A percentile compares a stretch with the other conserved stretches of the same genome.
Evolutionary conservation across 805 yeast species (phyloP).

Genomic region (Candida sanyiensis): DNA sequence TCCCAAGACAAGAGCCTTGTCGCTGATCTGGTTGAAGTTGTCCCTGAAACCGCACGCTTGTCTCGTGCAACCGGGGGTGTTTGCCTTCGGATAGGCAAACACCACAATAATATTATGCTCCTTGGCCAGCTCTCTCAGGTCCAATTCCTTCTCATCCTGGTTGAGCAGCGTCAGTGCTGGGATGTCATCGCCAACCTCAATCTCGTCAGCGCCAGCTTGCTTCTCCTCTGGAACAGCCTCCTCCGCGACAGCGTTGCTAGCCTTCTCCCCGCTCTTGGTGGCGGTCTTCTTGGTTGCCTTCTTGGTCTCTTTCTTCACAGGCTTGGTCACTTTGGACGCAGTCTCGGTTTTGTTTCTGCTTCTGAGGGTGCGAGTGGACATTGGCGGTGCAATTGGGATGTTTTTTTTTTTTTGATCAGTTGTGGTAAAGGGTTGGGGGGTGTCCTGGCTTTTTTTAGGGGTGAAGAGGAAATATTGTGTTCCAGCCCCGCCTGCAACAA

Average conservation of each 20-base stretch:
- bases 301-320: constrained; percentile 9
- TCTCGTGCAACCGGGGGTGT: constrained; percentile 94
- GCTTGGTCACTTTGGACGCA: constrained; percentile 22
- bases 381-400: neutral
- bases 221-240: neutral
- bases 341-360: neutral
- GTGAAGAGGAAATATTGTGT: too few species aligned
- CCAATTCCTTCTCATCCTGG: constrained; percentile 63
- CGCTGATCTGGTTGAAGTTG: constrained; percentile 46
- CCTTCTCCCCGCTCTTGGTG: neutral
- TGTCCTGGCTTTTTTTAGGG: neutral
- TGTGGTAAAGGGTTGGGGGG: neutral
- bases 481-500: too few species aligned
- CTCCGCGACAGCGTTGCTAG: neutral
- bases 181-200: constrained; percentile 55
- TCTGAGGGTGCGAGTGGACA: neutral
- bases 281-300: too few species aligned
- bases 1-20: constrained; percentile 65
- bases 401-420: neutral
- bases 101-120: constrained; percentile 44
- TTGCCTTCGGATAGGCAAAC: constrained; percentile 85
- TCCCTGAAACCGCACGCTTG: constrained; percentile 89
- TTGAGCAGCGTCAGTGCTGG: constrained; percentile 60
- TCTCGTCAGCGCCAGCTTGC: constrained; percentile 10
- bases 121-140: constrained; percentile 37